Conservation (phyloP, 2,329 filamentous ascomycete species). For the Ceratocystis smalleyi region DNA sequence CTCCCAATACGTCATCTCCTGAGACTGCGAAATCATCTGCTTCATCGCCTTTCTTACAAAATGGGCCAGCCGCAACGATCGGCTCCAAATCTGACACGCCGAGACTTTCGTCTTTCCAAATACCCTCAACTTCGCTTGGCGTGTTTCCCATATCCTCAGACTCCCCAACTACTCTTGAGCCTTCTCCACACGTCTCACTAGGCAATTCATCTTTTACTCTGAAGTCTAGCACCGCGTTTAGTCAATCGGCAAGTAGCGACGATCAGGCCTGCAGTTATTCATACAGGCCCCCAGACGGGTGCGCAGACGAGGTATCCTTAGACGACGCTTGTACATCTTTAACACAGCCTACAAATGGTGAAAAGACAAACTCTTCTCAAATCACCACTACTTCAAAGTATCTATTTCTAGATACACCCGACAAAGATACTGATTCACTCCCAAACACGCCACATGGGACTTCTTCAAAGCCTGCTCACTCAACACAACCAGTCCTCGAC, state of each 20-base stretch:
- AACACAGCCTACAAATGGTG: neutral
- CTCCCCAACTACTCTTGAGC: neutral
- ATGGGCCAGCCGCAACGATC: neutral
- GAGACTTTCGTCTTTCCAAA: neutral
- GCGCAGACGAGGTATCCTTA: neutral
- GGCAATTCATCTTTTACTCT: neutral
- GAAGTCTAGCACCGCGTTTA: constrained; percentile 20
- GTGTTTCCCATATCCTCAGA: neutral
- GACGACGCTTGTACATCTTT: neutral
- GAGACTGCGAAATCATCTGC: constrained; percentile 2
- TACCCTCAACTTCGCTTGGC: neutral
- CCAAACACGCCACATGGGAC: neutral
- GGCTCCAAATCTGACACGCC: neutral
- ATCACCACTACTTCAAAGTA: neutral
- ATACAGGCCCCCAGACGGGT: neutral
- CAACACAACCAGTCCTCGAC: neutral
- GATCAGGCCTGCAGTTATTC: too few species aligned
- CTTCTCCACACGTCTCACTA: neutral
- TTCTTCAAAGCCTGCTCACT: neutral
- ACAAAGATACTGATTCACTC: neutral
- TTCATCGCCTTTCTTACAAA: neutral
- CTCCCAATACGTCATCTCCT: neutral
- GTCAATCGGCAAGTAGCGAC: neutral
- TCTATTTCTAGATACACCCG: neutral
- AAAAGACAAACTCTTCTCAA: neutral